Base-by-base conservation (phyloP, 495 filamentous ascomycete species). In the Penicillium coffeae region DNA sequence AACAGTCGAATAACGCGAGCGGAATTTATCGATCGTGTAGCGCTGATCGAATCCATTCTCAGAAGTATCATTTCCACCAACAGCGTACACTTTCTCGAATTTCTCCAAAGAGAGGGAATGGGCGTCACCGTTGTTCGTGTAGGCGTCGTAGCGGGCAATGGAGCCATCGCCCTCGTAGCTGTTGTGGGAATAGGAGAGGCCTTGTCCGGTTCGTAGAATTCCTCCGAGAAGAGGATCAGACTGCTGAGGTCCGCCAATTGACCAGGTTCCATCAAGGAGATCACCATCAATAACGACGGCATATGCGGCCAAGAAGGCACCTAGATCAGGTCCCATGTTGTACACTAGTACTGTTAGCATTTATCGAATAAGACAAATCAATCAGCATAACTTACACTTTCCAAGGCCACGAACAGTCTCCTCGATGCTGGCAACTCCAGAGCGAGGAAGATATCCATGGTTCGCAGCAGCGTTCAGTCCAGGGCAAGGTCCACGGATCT, bases 381-480 rank as follows among this genome's bases (percentile, higher is more conserved):
- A n/a, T n/a, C n/a, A n/a, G n/a, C n/a, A n/a, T n/a, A 47, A 47
- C 39, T 50, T 22, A 50, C 47, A 32, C 33, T 50, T 50, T 32
- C 44, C 44, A 9, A 50, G 39, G 25, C 47, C 40, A 20, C 40
- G 27, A 14, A 42, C 40, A 30, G 40, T 42, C 40, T 50, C 40
- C 20, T 50, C 47, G 27, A 50, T 43, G 2, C 22, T 34, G 21
- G 40, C 47, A 20, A 44, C n/a, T 32, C 39, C 47, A 30, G 47
- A 50, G 36, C 66, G 78, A 1, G 76, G 72, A 13, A 84, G 66
- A 48, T 78, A 82, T 42, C 66, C 69, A 57, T 82, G 78, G 63
- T 82, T 82, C 1, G 79, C 79, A 32, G 81, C 65, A 12, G 74
- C 66, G 54, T 83, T 82, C 16, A 83, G 60, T 47, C 74, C 77